These are phyloP conservation scores for Euryodendron excelsum DNA, from an alignment of 148 eudicot genomes.

Conservation along the genomic window DNA sequence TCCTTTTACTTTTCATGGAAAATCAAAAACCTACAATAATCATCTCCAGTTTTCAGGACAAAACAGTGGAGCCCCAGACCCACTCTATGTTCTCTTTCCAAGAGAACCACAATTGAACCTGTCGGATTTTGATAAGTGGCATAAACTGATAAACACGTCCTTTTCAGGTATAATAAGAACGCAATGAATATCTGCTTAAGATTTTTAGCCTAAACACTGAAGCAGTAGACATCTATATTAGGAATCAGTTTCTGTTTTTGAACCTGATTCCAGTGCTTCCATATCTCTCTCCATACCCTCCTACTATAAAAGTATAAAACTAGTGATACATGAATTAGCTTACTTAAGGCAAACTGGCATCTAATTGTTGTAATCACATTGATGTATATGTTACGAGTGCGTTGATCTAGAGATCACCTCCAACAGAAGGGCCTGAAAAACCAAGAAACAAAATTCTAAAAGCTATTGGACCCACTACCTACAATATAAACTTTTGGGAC, in stretches of 20 bases:
- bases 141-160: neutral
- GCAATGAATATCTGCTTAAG: neutral
- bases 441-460: neutral
- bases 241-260: neutral
- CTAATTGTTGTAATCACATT: too few relatives aligned
- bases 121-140: slow-evolving; percentile 3
- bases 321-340: too few relatives aligned
- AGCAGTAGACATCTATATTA: neutral
- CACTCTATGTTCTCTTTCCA: neutral
- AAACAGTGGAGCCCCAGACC: slow-evolving; percentile 19
- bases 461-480: neutral
- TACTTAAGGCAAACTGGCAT: too few relatives aligned
- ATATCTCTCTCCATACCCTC: neutral
- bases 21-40: neutral
- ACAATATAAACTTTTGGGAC: neutral
- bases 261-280: neutral
- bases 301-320: neutral
- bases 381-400: too few relatives aligned
- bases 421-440: neutral
- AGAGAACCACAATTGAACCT: neutral
- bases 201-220: neutral
- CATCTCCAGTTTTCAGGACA: neutral
- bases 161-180: neutral
- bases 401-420: too few relatives aligned
- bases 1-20: neutral